Percentiles rank a stretch among this genome's conserved stretches.
These are phyloP conservation scores for Colletotrichum acutatum DNA, from an alignment of 2,329 filamentous ascomycete genomes.

Conservation along the genomic window DNA sequence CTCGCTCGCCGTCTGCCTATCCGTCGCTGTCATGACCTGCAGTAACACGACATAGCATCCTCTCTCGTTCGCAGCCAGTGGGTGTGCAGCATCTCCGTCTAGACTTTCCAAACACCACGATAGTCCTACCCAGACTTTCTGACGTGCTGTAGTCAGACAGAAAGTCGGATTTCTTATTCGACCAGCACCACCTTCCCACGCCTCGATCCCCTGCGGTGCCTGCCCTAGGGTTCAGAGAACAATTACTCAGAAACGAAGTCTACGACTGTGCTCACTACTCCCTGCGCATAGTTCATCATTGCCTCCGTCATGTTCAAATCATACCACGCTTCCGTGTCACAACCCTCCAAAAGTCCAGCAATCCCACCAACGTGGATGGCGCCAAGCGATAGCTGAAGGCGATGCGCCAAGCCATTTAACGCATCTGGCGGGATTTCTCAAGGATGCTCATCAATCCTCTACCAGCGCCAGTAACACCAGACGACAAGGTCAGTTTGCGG, in stretches of 20 bases:
- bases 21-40: conserved; percentile 1
- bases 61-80: no score
- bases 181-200: neutral
- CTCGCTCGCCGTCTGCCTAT: neutral
- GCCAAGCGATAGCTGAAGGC: conserved; percentile 5
- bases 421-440: conserved; percentile 2
- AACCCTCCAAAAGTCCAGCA: conserved; percentile 3
- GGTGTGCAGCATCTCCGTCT: neutral
- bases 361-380: conserved; percentile 24
- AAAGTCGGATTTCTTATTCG: neutral
- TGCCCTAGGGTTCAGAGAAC: neutral
- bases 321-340: conserved; percentile 24
- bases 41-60: conserved; percentile 15
- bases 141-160: neutral
- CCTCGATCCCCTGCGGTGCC: neutral
- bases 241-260: neutral
- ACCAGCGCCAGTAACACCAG: neutral
- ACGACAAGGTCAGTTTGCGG: neutral
- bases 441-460: conserved; percentile 6
- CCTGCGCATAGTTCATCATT: neutral
- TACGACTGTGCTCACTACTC: neutral
- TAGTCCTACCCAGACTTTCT: neutral
- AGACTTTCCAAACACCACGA: neutral
- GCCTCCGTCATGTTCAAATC: neutral
- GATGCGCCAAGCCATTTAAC: conserved; percentile 31